Percentiles rank a stretch among this genome's conserved stretches.
Conservation (phyloP, 208 protist species). For the Zelonia costaricensis region DNA sequence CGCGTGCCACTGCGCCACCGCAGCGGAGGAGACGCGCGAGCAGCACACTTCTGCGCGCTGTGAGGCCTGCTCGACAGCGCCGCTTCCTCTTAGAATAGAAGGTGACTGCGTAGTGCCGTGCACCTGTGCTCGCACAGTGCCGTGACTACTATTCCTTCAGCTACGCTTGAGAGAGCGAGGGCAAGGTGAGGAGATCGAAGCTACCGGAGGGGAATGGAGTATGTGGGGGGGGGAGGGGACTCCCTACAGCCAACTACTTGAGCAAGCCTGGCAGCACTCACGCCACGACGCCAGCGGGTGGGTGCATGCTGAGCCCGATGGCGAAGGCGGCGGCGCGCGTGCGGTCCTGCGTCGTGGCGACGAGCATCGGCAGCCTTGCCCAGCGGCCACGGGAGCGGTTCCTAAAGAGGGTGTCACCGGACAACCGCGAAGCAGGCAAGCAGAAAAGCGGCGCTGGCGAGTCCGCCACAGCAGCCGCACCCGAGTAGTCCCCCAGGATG, state of each 20-base stretch:
- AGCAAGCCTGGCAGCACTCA: neutral
- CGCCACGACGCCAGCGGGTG: slow-evolving; percentile 30
- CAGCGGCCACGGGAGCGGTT: slow-evolving; percentile 45
- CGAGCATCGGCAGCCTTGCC: slow-evolving; percentile 44
- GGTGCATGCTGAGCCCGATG: slow-evolving; percentile 63
- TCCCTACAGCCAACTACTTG: neutral
- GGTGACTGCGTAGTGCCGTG: no score
- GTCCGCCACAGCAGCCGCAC: neutral
- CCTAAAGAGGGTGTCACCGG: slow-evolving; percentile 46
- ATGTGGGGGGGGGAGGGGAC: neutral
- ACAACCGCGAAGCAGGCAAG: neutral
- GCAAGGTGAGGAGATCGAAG: neutral
- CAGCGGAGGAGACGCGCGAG: no score
- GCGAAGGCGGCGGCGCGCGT: slow-evolving; percentile 58
- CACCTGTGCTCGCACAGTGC: no score
- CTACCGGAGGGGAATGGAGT: no score
- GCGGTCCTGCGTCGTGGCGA: slow-evolving; percentile 57
- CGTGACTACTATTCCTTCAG: no score
- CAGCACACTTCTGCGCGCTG: no score
- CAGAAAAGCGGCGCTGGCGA: neutral
- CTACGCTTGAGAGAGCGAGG: no score
- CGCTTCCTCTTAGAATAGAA: no score
- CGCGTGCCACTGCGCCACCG: no score
- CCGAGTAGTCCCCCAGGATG: slow-evolving; percentile 22
- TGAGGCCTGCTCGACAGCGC: no score